Evolutionary conservation across 169 alveolate genomes (phyloP).

Genomic region (Perkinsus marinus): DNA sequence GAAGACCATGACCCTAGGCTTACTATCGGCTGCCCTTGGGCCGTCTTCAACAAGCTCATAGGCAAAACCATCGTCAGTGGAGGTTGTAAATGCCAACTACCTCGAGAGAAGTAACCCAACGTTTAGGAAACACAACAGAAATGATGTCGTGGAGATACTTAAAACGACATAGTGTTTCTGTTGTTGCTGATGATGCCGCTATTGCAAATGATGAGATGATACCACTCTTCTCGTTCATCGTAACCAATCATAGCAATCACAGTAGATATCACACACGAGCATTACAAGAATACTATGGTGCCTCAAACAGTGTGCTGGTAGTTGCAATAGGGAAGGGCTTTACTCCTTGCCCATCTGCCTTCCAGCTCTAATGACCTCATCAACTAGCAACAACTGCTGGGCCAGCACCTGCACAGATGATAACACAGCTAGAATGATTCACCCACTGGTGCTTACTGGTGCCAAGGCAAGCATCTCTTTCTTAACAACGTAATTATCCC

Average conservation of each 20-base stretch:
- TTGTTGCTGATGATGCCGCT: background rate
- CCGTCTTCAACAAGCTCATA: background rate
- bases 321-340: no score
- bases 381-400: constrained; percentile 90
- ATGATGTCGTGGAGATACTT: background rate
- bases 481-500: constrained; percentile 91
- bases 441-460: constrained; percentile 44
- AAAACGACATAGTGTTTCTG: background rate
- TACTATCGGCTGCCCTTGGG: background rate
- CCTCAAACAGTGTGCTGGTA: no score
- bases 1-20: background rate
- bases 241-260: background rate
- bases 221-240: background rate
- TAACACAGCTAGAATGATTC: background rate
- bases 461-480: constrained; percentile 83
- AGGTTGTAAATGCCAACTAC: background rate
- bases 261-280: background rate
- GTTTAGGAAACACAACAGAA: background rate
- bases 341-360: constrained; percentile 62
- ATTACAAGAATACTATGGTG: no score
- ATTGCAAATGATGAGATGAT: background rate
- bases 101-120: background rate
- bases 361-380: constrained; percentile 95
- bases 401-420: constrained; percentile 50
- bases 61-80: background rate